Evolutionary conservation across 176 grass and related monocot species (phyloP), one percentile per base, ranked within the genome.

Genomic region (Juncus inflexus): DNA sequence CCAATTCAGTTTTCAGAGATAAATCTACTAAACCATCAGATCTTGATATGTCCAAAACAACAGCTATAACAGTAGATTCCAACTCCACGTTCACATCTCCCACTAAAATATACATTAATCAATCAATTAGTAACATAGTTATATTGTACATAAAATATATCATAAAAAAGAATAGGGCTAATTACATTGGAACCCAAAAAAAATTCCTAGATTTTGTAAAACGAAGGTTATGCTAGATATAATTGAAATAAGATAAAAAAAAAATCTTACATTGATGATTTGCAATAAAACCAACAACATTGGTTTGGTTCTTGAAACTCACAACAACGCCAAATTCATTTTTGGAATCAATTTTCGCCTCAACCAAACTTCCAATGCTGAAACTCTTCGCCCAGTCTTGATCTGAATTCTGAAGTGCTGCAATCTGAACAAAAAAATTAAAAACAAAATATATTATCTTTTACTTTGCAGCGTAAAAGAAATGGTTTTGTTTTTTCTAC

Each of bases 261-360:
- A 42, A 55, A 62, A 61, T 77, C 74, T 89, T 77, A 91, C 92
- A 67, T 51, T 97, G 92, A 86, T 97, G 84, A 75, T 86, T 83
- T 91, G 90, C 70, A 65, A 97, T 64, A 80, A 97, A 83, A 53
- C 92, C 87, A 81, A 97, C 84, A 81, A 81, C 71, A 81, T 91
- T 89, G n/a, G 62, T 72, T 74, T 97, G 67, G 61, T 79, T 64
- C 71, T 79, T 89, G 79, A 97, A 97, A 77, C 84, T 85, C 83
- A 97, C 62, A 64, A 91, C 71, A 59, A 91, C 72, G 63, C 92
- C 92, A 38, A 86, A 86, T 72, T 97, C 92, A 83, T 87, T 86
- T 69, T 83, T 68, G 60, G 77, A 82, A 64, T 86, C 87, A 15
- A 97, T 83, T 61, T 89, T 89, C 40, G 81, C 87, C 56, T 89